Conservation (phyloP, 2,329 filamentous ascomycete genomes). For the Xylariaceae sp. region DNA sequence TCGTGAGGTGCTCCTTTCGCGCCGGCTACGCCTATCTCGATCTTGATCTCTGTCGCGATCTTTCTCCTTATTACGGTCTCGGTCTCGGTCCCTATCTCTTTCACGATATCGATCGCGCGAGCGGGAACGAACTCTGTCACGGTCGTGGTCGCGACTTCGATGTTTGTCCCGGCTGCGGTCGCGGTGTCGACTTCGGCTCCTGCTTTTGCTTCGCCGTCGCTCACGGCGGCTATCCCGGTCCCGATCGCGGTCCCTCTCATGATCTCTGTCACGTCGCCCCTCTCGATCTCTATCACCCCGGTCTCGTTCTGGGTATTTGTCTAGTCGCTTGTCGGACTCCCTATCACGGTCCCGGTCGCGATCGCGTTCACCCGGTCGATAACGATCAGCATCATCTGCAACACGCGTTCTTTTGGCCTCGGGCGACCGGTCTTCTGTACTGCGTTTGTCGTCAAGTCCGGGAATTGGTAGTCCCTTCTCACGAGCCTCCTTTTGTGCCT, state of each 20-base stretch:
- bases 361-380: constrained; percentile 41
- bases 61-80: constrained; percentile 30
- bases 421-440: constrained; percentile 40
- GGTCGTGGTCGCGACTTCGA: constrained; percentile 28
- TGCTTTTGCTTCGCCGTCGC: constrained; percentile 31
- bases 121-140: constrained; percentile 28
- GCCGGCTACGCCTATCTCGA: constrained; percentile 17
- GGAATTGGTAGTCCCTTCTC: constrained; percentile 54
- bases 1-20: constrained; percentile 21
- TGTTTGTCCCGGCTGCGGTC: constrained; percentile 43
- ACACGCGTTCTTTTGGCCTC: constrained; percentile 36
- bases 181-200: constrained; percentile 28
- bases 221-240: constrained; percentile 33
- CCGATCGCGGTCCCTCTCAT: constrained; percentile 18
- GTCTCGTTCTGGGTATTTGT: constrained; percentile 13
- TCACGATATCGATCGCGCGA: constrained; percentile 34
- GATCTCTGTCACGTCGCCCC: constrained; percentile 16
- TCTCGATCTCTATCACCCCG: neutral
- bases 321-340: constrained; percentile 2
- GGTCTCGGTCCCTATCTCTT: constrained; percentile 27
- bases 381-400: constrained; percentile 42
- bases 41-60: constrained; percentile 15
- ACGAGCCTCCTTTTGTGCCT: constrained; percentile 55
- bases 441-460: constrained; percentile 50
- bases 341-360: constrained; percentile 19